Evolutionary conservation across 148 eudicot species (phyloP).

Genomic region (Cornus controversa): DNA sequence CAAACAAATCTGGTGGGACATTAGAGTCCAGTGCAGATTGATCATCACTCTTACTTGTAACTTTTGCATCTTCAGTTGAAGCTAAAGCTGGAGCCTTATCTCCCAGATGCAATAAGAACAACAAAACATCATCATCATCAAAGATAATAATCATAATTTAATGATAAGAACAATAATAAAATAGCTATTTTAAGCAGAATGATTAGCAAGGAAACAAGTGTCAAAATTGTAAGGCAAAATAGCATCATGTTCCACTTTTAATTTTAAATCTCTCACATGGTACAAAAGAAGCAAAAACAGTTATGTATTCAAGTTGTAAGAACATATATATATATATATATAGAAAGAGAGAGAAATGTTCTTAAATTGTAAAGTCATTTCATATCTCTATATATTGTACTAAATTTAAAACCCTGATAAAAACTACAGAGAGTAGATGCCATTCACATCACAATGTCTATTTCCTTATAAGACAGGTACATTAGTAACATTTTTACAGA

Average conservation of each 20-base stretch:
- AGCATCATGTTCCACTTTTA: neutral
- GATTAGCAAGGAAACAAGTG: neutral
- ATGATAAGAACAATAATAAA: neutral
- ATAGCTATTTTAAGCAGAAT: neutral
- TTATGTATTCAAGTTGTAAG: neutral
- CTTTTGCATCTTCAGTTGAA: conserved; percentile 27
- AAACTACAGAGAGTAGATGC: neutral
- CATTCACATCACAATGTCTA: neutral
- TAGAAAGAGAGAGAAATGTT: neutral
- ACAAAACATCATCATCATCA: neutral
- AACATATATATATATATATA: no score
- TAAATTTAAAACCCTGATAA: neutral
- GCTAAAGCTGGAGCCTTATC: conserved; percentile 32
- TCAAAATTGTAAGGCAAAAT: no score
- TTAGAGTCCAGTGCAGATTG: conserved; percentile 30
- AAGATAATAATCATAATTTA: neutral
- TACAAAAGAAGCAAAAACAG: neutral
- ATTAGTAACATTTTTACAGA: neutral
- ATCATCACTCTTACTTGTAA: conserved; percentile 30
- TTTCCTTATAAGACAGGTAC: neutral
- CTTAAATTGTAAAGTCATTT: no score
- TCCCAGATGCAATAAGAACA: conserved; percentile 35
- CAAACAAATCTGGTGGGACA: conserved; percentile 47
- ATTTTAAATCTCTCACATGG: neutral
- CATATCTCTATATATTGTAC: neutral